Conservation (phyloP, 257 asterid species). For the Gentiana straminea region DNA sequence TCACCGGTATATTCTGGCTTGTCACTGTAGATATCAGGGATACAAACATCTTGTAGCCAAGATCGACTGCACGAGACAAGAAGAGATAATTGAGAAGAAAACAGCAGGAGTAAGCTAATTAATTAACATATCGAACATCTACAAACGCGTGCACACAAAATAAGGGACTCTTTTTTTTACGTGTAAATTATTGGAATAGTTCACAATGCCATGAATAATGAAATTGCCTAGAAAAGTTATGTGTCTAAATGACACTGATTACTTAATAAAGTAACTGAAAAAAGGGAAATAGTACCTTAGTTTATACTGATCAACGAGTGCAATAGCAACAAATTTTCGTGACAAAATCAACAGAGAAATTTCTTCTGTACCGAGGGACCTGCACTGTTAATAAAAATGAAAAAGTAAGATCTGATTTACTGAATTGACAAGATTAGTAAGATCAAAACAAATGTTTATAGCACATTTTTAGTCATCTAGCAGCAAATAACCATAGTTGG, state of each 20-base stretch:
- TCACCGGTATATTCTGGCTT: slow-evolving; percentile 76
- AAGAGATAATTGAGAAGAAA: neutral
- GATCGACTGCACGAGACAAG: slow-evolving; percentile 32
- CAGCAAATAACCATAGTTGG: neutral
- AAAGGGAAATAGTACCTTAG: slow-evolving; percentile 39
- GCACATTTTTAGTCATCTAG: neutral
- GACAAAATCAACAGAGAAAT: slow-evolving; percentile 53
- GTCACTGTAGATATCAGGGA: slow-evolving; percentile 42
- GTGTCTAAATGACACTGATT: neutral
- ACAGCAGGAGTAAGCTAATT: no score
- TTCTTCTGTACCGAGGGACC: slow-evolving; percentile 62
- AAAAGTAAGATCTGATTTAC: slow-evolving; percentile 18
- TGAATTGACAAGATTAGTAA: slow-evolving; percentile 1
- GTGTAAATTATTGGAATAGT: neutral
- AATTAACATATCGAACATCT: neutral
- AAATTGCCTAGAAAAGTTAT: neutral
- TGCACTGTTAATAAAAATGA: slow-evolving; percentile 48
- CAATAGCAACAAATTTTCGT: slow-evolving; percentile 69
- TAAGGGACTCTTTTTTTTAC: neutral
- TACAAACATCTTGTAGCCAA: slow-evolving; percentile 43
- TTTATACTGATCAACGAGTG: slow-evolving; percentile 76
- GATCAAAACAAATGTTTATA: no score
- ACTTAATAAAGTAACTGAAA: neutral
- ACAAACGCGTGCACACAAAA: neutral
- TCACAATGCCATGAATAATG: neutral